Base-by-base conservation (phyloP, 1,284 basidiomycete genomes). In the Grifola frondosa region DNA sequence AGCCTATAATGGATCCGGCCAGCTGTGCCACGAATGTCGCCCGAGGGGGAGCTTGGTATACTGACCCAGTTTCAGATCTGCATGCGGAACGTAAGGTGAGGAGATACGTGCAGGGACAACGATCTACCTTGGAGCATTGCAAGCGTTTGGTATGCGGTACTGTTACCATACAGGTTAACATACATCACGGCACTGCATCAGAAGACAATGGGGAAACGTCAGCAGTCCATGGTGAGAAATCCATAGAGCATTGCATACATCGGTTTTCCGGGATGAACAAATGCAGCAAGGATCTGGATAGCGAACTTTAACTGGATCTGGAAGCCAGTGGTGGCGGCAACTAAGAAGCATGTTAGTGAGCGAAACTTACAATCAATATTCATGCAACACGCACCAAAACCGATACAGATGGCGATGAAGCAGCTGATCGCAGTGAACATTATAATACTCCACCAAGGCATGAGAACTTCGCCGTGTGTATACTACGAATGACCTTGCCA, bases 241-340 rank as follows among this genome's bases (percentile, higher is more conserved):
- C 17, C 10, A 21, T 10, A 40, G 12, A 25, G n/a, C 5, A 21
- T 26, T 2, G 17, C 68, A 38, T 52, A 74, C 68, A 78, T 71
- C 2, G 80, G 79, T 50, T 74, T 71, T 22, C 81, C 77, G 0
- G 77, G 79, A 56, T 80, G 75, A 19, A 84, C 62, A 59, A 78
- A 83, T 5, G 78, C 77, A 5, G 76, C 79, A 20, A 84, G 66
- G 65, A 84, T 77, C 58, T 81, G 77, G 4, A 77, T 71, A n/a
- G 67, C 77, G 40, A 71, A 67, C 56, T 78, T 77, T 47, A 77
- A 73, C 26, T 71, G 65, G 19, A 77, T 63, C 17, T 52, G 40
- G 46, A 76, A 62, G 4, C 81, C 80, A 10, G 77, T 80, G 29
- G 80, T 80, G 2, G 78, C 78, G 15, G 66, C 67, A 33, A 77